Conservation (phyloP, 495 filamentous ascomycete species). For the Immersiella caudata region DNA sequence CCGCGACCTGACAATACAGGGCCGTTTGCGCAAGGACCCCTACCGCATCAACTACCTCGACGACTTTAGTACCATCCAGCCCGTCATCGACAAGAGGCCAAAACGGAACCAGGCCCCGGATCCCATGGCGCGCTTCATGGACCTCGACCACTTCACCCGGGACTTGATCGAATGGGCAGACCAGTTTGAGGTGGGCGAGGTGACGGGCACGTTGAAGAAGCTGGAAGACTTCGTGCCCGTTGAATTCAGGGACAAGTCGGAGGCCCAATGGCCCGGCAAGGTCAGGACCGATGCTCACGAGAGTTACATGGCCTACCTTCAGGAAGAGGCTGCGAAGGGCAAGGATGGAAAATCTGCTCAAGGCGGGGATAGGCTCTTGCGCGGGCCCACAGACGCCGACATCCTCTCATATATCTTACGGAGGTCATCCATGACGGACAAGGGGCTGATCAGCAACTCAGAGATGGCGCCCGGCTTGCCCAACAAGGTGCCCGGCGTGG, state of each 20-base stretch:
- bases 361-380: constrained; percentile 40
- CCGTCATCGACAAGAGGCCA: constrained; percentile 66
- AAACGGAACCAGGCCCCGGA: constrained; percentile 46
- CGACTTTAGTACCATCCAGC: constrained; percentile 77
- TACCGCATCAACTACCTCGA: constrained; percentile 77
- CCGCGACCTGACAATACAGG: constrained; percentile 73
- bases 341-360: constrained; percentile 52
- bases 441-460: constrained; percentile 39
- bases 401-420: constrained; percentile 48
- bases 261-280: constrained; percentile 34
- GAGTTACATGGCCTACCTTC: constrained; percentile 36
- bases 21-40: constrained; percentile 67
- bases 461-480: constrained; percentile 48
- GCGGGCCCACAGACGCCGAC: constrained; percentile 49
- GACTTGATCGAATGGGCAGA: constrained; percentile 53
- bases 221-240: constrained; percentile 47
- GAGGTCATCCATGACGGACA: constrained; percentile 42
- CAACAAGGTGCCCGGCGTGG: constrained; percentile 48
- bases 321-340: constrained; percentile 36
- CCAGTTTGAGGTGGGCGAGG: constrained; percentile 27
- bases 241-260: constrained; percentile 30
- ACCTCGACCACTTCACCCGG: constrained; percentile 61
- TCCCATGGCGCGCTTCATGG: constrained; percentile 64
- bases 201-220: constrained; percentile 35
- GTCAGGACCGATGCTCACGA: constrained; percentile 37